Base-by-base conservation (phyloP, 2,329 filamentous ascomycete genomes). In the Xylariaceae sp. region DNA sequence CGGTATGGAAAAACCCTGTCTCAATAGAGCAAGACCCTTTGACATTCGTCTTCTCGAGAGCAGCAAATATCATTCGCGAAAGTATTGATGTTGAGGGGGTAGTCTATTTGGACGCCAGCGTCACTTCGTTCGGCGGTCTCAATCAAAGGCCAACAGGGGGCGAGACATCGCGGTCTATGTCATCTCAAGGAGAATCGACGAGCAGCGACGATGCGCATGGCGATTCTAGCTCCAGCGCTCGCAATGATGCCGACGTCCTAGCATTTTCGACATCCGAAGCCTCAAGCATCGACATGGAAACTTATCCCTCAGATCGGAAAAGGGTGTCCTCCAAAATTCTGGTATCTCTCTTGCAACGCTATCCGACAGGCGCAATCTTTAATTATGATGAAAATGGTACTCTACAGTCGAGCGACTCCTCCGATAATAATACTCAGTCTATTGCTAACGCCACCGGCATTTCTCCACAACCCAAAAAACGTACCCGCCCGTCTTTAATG, bases 361-460 rank as follows among this genome's bases (percentile, higher is more conserved):
- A 81, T 50, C 78, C 78, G 0, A 64, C 69, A 7, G 80, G 79
- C 0, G 73, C 73, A 42, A 70, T 80, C 1, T 81, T 79, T 55
- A 75, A 74, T 42, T 77, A 76, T 24, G 73, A 73, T 11, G 67
- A 67, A 4, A 61, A 72, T 9, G 77, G 75, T 0, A 65, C 69
- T 8, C 45, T 75, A 0, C 67, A 70, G 3, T 62, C 64, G 0
- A 66, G 66, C 8, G 69, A 73, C 20, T 61, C 66, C 6, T 66
- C 67, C 0, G 59, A 64, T 11, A 23, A 21, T 2, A 46, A 24
- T 9, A 49, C 21, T 13, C 50, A 23, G 15, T 6, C 24, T n/a
- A 7, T 9, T 27, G 8, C 40, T 3, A 32, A n/a, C 11, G 23
- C 44, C 6, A 10, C 18, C 10, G 9, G 65, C 8, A 42, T 27